Conservation (phyloP, 2,329 filamentous ascomycete genomes). For the Xylaria polymorpha region DNA sequence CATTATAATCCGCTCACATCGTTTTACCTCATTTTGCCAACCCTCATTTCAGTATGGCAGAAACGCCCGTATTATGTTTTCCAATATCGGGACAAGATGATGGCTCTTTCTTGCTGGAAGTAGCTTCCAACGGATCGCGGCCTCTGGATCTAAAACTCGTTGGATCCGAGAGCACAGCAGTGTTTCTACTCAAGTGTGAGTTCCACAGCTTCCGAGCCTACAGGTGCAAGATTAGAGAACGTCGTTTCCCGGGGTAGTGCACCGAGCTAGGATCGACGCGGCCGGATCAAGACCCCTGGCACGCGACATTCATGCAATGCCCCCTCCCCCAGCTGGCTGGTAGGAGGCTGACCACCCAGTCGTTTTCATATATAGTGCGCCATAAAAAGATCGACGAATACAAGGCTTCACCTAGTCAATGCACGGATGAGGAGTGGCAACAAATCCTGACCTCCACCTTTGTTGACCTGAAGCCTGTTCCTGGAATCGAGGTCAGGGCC, state of each 20-base stretch:
- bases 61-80: conserved; percentile 64
- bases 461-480: conserved; percentile 59
- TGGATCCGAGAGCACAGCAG: conserved; percentile 73
- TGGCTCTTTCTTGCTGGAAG: conserved; percentile 70
- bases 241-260: conserved; percentile 21
- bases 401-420: conserved; percentile 64
- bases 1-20: conserved; percentile 7
- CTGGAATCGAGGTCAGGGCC: conserved; percentile 70
- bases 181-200: conserved; percentile 70
- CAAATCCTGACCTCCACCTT: conserved; percentile 68
- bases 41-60: conserved; percentile 39
- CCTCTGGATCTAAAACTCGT: conserved; percentile 74
- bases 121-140: conserved; percentile 61
- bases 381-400: conserved; percentile 66
- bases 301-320: conserved; percentile 43
- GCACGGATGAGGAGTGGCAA: conserved; percentile 74
- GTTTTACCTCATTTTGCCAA: conserved; percentile 4
- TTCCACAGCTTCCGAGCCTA: conserved; percentile 38
- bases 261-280: conserved; percentile 31
- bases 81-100: conserved; percentile 64
- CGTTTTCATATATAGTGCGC: conserved; percentile 59
- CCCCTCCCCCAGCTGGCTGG: conserved; percentile 33
- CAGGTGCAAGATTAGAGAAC: conserved; percentile 9
- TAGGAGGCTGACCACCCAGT: conserved; percentile 39
- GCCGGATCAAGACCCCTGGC: conserved; percentile 34